Percentiles rank a stretch among this genome's conserved stretches.
Conservation (phyloP, 108 stramenopile species). For the Cyclotella cryptica region DNA sequence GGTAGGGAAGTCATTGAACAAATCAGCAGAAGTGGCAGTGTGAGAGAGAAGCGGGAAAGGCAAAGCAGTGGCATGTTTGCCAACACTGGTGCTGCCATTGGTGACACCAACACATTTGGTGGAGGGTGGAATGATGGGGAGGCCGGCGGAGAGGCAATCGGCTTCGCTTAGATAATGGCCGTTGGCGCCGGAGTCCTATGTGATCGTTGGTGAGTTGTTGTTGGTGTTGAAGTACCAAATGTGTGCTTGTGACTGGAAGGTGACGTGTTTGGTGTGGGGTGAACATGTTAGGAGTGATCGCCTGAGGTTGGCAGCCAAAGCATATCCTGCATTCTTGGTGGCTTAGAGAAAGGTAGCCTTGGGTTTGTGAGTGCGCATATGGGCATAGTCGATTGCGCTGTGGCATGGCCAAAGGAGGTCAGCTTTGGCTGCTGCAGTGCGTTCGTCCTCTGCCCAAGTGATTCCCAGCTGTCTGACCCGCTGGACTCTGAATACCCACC, state of each 20-base stretch:
- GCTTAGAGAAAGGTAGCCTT: neutral
- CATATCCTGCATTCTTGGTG: neutral
- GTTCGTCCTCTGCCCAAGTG: slow-evolving; percentile 1
- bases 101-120: neutral
- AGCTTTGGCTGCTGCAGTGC: neutral
- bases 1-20: no score
- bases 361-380: neutral
- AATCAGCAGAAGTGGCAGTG: no score
- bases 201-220: neutral
- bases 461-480: no score
- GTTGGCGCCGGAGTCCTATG: neutral
- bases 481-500: no score
- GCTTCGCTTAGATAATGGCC: neutral
- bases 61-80: neutral
- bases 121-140: neutral
- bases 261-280: neutral
- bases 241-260: no score
- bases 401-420: neutral
- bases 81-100: neutral
- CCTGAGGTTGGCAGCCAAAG: neutral
- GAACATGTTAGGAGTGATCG: neutral
- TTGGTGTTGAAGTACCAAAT: neutral
- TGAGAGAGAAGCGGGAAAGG: no score
- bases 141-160: neutral
- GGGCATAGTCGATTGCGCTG: neutral